Evolutionary conservation across 2,329 filamentous ascomycete species (phyloP), one percentile per base, ranked within the genome.

Genomic region (Tolypocladium nubicola): DNA sequence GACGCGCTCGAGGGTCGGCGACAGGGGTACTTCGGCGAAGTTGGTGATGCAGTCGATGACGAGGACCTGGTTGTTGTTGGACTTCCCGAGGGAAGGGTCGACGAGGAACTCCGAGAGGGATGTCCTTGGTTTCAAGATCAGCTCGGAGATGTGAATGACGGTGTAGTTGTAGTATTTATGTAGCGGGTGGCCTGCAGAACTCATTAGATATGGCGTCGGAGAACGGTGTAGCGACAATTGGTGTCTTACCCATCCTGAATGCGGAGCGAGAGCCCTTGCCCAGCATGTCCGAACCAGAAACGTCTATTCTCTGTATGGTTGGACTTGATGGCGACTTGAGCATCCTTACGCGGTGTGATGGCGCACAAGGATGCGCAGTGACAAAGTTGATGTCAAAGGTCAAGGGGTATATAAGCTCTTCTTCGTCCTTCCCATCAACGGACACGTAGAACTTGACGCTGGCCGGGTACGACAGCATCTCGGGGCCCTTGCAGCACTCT

Each of bases 11-110:
- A 73, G 62, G 3, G 78, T 72, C 2, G 80, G 80, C 2, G 79
- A 82, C 54, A 78, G 71, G 0, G 77, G 76, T 49, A 76, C 73
- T 41, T 71, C 70, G 21, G 66, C 65, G 61, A 82, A 77, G 56
- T 77, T 79, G 9, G 81, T 84, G 64, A 84, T 82, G 67, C 84
- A 86, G 68, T 87, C 83, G 45, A 86, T 79, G 8, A 87, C 79
- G 0, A 86, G 75, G 16, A 85, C 81, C 8, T 63, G 64, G 54
- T 67, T 63, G 61, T 56, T 52, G 52, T 62, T 57, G 62, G 71
- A 40, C 62, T 70, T 64, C 68, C 68, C 61, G 62, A 67, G 61
- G 67, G 67, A 61, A 63, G 66, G 59, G 64, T 66, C 55, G 60
- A 70, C 50, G 16, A 83, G 70, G 19, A 83, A 69, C 21, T 79